Evolutionary conservation across 371 early-diverging fungal genomes (phyloP).

Genomic region (Rhizopus arrhizus): DNA sequence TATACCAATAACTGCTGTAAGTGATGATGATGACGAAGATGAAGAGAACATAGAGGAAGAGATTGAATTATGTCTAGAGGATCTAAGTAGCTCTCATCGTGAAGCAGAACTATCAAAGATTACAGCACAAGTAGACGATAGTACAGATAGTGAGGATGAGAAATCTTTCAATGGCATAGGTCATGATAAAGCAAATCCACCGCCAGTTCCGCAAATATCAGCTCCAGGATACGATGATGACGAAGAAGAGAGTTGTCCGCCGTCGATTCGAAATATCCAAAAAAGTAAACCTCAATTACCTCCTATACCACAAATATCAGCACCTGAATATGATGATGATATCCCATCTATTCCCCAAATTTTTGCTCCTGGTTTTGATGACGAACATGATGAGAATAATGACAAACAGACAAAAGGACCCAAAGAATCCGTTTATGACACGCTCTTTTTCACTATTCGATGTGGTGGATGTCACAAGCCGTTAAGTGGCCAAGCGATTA

Average conservation of each 20-base stretch:
- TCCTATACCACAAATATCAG: conserved; percentile 17
- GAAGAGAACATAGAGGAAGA: conserved; percentile 71
- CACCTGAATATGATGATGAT: conserved; percentile 13
- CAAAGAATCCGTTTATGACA: conserved; percentile 6
- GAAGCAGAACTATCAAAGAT: neutral
- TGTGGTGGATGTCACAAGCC: conserved; percentile 60
- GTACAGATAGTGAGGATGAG: neutral
- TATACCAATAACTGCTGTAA: neutral
- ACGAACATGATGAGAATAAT: conserved; percentile 17
- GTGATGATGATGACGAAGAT: conserved; percentile 54
- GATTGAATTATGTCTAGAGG: conserved; percentile 1
- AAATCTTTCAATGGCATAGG: too few relatives aligned
- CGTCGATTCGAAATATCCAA: neutral
- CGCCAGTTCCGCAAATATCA: conserved; percentile 4
- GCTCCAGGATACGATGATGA: conserved; percentile 12
- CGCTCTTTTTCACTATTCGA: conserved; percentile 25
- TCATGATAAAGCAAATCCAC: neutral
- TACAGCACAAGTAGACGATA: neutral
- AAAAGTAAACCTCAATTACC: conserved; percentile 9
- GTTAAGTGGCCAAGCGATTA: conserved; percentile 58
- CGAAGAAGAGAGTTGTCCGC: neutral
- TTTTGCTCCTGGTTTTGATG: conserved; percentile 12
- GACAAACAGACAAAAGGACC: neutral
- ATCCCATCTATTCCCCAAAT: conserved; percentile 15
- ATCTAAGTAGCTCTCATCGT: conserved; percentile 3